Conservation (phyloP, 257 asterid genomes). For the Nicotiana attenuata region DNA sequence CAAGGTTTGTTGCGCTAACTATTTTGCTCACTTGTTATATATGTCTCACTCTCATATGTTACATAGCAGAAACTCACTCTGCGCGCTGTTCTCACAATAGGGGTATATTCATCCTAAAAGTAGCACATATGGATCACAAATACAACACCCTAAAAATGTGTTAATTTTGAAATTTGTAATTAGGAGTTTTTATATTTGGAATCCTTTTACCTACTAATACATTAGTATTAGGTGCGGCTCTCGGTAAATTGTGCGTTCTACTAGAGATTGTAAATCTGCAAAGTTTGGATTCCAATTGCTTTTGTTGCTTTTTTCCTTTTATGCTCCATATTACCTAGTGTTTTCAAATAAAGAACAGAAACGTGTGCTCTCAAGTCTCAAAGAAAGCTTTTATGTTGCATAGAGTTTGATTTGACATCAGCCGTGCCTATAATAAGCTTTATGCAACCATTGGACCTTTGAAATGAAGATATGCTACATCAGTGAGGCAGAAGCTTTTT, state of each 20-base stretch:
- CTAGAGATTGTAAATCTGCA: not conserved
- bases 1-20: constrained; percentile 44
- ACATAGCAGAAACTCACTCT: not conserved
- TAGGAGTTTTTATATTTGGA: too few relatives aligned
- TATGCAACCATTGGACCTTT: not conserved
- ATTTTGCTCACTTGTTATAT: not conserved
- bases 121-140: not conserved
- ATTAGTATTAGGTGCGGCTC: not conserved
- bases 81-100: not conserved
- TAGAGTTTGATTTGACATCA: not conserved
- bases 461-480: too few relatives aligned
- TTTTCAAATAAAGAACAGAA: not conserved
- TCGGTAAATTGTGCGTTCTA: not conserved
- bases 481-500: not conserved
- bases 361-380: too few relatives aligned
- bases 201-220: too few relatives aligned
- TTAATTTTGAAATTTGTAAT: not conserved
- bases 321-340: not conserved
- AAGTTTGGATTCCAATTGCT: not conserved
- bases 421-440: not conserved
- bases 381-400: not conserved
- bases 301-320: not conserved
- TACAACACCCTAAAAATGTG: not conserved
- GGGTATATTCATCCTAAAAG: not conserved
- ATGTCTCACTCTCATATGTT: not conserved